Percentiles rank a stretch among this genome's conserved stretches.
These are phyloP conservation scores for Lactarius hengduanensis DNA, from an alignment of 768 basidiomycete species.

Conservation along the genomic window DNA sequence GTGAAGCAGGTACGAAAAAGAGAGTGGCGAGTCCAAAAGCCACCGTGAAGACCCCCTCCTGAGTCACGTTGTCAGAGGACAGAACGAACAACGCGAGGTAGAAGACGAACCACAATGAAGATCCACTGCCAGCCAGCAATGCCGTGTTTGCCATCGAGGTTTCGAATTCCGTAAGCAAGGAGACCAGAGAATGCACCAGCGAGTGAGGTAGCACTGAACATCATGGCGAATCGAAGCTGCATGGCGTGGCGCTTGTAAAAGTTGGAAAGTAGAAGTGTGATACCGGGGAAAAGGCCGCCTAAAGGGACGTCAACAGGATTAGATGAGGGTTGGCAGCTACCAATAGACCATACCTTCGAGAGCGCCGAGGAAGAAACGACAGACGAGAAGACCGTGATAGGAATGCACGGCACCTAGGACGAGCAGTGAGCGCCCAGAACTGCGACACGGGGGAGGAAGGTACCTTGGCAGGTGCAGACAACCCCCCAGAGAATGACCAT, in stretches of 20 bases:
- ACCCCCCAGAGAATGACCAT: conserved; percentile 67
- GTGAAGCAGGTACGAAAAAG: conserved; percentile 48
- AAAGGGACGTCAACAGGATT: not conserved
- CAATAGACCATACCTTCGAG: conserved; percentile 47
- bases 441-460: too few species aligned
- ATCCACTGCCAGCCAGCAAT: conserved; percentile 66
- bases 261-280: conserved; percentile 31
- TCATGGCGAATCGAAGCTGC: conserved; percentile 39
- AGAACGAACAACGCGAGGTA: not conserved
- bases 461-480: conserved; percentile 58
- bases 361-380: conserved; percentile 50
- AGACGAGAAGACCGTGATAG: conserved; percentile 55
- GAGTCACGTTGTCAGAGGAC: not conserved
- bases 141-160: conserved; percentile 53
- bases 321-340: not conserved
- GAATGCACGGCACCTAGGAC: conserved; percentile 44
- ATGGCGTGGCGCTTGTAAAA: conserved; percentile 34
- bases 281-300: conserved; percentile 46
- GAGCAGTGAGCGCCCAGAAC: not conserved
- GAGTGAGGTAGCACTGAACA: conserved; percentile 46
- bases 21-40: conserved; percentile 52
- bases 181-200: conserved; percentile 64
- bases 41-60: conserved; percentile 63
- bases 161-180: conserved; percentile 54
- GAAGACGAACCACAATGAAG: conserved; percentile 48